Evolutionary conservation across 1,139 yeast species (phyloP).

Genomic region (Suhomyces ambrosiae): DNA sequence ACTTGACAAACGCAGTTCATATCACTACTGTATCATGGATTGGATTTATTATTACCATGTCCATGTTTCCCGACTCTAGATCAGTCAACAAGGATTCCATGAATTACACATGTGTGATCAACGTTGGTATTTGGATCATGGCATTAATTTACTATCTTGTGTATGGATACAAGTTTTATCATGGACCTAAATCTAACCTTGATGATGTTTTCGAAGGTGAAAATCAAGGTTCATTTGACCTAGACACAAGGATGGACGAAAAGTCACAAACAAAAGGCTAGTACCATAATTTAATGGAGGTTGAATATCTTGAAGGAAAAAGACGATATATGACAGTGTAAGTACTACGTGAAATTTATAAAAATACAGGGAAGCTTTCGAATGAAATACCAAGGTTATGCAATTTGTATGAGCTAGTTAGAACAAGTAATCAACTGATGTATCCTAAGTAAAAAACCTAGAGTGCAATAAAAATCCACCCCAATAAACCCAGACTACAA

Average conservation of each 20-base stretch:
- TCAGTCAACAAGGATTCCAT: constrained; percentile 31
- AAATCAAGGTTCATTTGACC: background rate
- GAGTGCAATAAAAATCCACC: no score
- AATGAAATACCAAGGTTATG: no score
- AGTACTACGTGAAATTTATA: no score
- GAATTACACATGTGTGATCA: constrained; percentile 41
- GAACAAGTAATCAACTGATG: no score
- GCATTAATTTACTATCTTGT: constrained; percentile 30
- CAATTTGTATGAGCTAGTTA: no score
- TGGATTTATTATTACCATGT: constrained; percentile 34
- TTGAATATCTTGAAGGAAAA: no score
- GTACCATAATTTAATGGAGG: background rate
- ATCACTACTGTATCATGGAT: constrained; percentile 29
- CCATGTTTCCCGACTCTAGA: constrained; percentile 40
- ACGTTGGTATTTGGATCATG: constrained; percentile 38
- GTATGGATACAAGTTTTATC: constrained; percentile 23
- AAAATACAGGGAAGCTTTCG: no score
- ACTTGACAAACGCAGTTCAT: constrained; percentile 27
- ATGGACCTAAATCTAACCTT: constrained; percentile 41
- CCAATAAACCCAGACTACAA: no score
- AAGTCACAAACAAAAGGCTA: background rate
- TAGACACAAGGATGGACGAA: constrained; percentile 4
- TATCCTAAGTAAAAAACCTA: no score
- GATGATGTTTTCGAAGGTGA: constrained; percentile 14
- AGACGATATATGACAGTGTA: no score